Percentiles rank a stretch among this genome's conserved stretches.
Conservation (phyloP, 2,329 filamentous ascomycete genomes). For the Colletotrichum sp. region DNA sequence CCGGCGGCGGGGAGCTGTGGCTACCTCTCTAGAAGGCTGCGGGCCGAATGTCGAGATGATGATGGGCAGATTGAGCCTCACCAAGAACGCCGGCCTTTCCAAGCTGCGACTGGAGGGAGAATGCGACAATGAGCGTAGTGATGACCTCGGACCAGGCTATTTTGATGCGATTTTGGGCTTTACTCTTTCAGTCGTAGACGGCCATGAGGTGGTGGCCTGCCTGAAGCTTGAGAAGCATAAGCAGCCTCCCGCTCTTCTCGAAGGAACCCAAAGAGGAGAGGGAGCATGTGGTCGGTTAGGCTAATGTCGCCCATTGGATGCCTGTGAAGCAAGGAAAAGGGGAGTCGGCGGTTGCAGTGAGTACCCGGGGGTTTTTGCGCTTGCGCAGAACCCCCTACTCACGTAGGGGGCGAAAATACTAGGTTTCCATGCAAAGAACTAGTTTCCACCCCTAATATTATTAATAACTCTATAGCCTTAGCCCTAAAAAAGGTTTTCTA, state of each 20-base stretch:
- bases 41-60: constrained; percentile 10
- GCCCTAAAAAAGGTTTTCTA: too few species aligned
- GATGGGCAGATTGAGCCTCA: constrained; percentile 1
- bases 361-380: not conserved
- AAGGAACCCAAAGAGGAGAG: not conserved
- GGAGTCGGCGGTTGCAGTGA: not conserved
- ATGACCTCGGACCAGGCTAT: not conserved
- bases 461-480: too few species aligned
- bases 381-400: too few species aligned
- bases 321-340: not conserved
- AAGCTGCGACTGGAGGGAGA: not conserved
- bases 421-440: too few species aligned
- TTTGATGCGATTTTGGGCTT: not conserved
- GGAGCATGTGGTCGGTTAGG: not conserved
- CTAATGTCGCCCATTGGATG: not conserved
- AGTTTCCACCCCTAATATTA: too few species aligned
- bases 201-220: not conserved
- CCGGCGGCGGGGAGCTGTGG: not conserved
- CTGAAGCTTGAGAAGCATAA: not conserved
- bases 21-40: not conserved
- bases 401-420: too few species aligned
- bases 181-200: not conserved
- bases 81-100: not conserved
- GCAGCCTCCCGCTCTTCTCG: constrained; percentile 2
- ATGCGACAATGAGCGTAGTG: not conserved